Base-by-base conservation (phyloP, 495 filamentous ascomycete species). In the Aspergillus leporis region DNA sequence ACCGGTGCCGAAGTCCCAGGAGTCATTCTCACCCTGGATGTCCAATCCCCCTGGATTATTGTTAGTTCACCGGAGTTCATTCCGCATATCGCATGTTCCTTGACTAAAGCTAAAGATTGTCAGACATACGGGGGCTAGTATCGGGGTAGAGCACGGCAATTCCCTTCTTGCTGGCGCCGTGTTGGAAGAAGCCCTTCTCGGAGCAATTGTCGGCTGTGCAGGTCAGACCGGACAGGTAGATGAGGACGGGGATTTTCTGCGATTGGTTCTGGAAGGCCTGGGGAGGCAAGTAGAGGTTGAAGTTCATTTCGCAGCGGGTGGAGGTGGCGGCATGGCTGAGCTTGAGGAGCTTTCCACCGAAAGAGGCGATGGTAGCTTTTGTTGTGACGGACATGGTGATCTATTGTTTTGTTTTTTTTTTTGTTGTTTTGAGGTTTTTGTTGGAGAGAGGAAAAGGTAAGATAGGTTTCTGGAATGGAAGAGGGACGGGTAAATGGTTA, bases 201-300 rank as follows among this genome's bases (percentile, higher is more conserved):
- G 92, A 83, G 73, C 92, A 92, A 78, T 98, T 98, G 61, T 98
- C 92, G 16, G 90, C 92, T 0, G 93, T 93, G 79, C 94, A 98
- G 58, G 95, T 98, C 38, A 98, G 77, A 28, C 94, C 94, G 16
- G 93, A 92, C 60, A 98, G 87, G 74, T 94, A 98, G 73, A 98
- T 85, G n/a, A 98, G 78, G 2, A 98, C 83, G 28, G 94, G 95
- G 13, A 90, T 84, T 66, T 88, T 91, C 53, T 77, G 63, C 21
- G 78, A 57, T 12, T 68, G 55, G 21, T 48, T 56, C 51, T 63
- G 59, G 55, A 61, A 54, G 31, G 83, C 83, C 66, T 85, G 76
- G 0, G 85, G 84, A 14, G 86, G 86, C 12, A 89, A 74, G 69
- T 85, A 88, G 58, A 89, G 79, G 73, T 89, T 88, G 74, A 88